Base-by-base conservation (phyloP, 768 basidiomycete species). In the Podaxis rugospora region DNA sequence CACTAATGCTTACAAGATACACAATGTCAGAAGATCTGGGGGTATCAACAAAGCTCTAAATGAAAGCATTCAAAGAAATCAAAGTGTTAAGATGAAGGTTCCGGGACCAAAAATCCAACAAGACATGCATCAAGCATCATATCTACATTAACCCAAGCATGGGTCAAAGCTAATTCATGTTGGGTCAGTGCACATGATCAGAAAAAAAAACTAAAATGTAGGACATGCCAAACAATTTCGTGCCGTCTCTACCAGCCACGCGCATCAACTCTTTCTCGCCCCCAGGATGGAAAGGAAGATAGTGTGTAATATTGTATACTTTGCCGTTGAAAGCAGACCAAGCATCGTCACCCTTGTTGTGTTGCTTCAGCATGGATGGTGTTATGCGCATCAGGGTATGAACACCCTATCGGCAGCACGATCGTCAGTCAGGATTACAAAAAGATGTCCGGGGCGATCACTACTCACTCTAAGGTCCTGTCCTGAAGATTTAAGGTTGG, bases 121-220 rank as follows among this genome's bases (percentile, higher is more conserved):
- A 97, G 78, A 72, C 93, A 98, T 36, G 86, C 82, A 69, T 98
- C 95, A 21, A 99, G 79, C 93, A 98, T 97, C 66, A 89, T 89
- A 54, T 99, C 96, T n/a, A 83, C 85, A 66, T 93, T 98, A 35
- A 99, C 95, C 96, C 96, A 99, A 3, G 89, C 92, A 72, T 99
- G 96, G 0, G 95, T 98, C 23, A 83, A 74, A 50, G 90, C 96
- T 98, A 64, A 10, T 36, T 47, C 51, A 25, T 9, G 32, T 32
- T 9, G 36, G 60, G 40, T 55, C 56, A 49, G 40, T 57, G 61
- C 37, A 47, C 13, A 32, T 47, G 28, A 62, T 49, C 4, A 1
- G 32, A 36, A 13, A 37, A 23, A 37, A 23, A 10, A 23, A 11
- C 10, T 44, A 4, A 44, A 21, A 54, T 9, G 14, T 27, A 21